phyloP scores from a whole-genome alignment of 768 basidiomycete genomes.

The Macrolepiota albuminosa region DNA sequence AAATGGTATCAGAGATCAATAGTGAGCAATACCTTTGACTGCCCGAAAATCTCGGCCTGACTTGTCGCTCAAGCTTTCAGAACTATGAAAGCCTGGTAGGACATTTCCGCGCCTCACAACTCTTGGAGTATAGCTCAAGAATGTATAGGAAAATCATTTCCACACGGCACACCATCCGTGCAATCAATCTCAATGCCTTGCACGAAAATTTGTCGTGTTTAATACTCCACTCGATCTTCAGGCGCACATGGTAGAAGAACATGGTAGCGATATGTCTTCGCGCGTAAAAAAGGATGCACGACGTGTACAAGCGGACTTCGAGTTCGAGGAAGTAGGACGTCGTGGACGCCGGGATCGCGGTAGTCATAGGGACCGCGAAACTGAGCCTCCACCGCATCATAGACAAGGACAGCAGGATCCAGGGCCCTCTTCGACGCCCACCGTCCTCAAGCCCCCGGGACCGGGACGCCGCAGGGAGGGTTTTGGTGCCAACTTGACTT shows the following conservation, averaged over 20 bases:
- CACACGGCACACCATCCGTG: constrained; percentile 76
- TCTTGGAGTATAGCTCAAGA: constrained; percentile 4
- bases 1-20: constrained; percentile 73
- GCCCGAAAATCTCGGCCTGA: background rate
- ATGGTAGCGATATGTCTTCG: constrained; percentile 68
- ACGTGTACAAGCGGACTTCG: constrained; percentile 68
- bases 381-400: constrained; percentile 27
- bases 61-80: constrained; percentile 51
- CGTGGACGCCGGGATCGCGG: constrained; percentile 41
- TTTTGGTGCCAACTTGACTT: constrained; percentile 58
- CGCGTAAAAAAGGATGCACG: constrained; percentile 66
- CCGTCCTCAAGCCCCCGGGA: constrained; percentile 19
- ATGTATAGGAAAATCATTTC: constrained; percentile 67
- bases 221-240: constrained; percentile 81
- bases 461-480: constrained; percentile 52
- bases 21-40: constrained; percentile 49
- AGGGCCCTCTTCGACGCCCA: constrained; percentile 8
- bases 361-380: constrained; percentile 40
- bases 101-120: background rate
- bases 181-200: constrained; percentile 64
- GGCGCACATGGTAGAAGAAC: constrained; percentile 85
- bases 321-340: constrained; percentile 45
- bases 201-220: constrained; percentile 94
- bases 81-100: constrained; percentile 74
- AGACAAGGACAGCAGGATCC: constrained; percentile 19